These are phyloP conservation scores for Naematelia aurantialba DNA, from an alignment of 768 basidiomycete species.

Conservation along the genomic window DNA sequence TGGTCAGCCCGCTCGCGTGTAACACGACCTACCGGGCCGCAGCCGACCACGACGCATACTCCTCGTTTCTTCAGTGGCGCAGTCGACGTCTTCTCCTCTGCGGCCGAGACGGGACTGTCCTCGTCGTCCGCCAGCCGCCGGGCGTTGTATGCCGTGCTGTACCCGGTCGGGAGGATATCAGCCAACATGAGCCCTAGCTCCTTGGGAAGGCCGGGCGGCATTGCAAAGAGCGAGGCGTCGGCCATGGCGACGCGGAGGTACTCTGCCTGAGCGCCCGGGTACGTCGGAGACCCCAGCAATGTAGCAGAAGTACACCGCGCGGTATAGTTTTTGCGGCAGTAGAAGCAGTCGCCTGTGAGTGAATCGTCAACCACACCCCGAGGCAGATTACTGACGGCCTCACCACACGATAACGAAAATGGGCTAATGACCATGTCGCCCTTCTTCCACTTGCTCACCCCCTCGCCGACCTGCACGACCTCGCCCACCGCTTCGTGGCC, in stretches of 20 bases:
- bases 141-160: slow-evolving; percentile 42
- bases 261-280: slow-evolving; percentile 46
- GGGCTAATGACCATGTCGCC: slow-evolving; percentile 50
- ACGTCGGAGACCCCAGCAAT: slow-evolving; percentile 32
- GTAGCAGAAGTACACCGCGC: slow-evolving; percentile 33
- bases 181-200: slow-evolving; percentile 39
- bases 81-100: slow-evolving; percentile 7
- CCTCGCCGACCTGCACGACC: slow-evolving; percentile 33
- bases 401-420: slow-evolving; percentile 43
- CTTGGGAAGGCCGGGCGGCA: slow-evolving; percentile 31
- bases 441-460: slow-evolving; percentile 43
- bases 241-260: slow-evolving; percentile 42
- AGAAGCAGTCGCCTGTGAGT: slow-evolving; percentile 38
- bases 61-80: slow-evolving; percentile 12
- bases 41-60: slow-evolving; percentile 49
- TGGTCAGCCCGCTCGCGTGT: not conserved
- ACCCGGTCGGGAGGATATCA: slow-evolving; percentile 50
- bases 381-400: slow-evolving; percentile 5
- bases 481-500: slow-evolving; percentile 42
- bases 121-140: slow-evolving; percentile 35
- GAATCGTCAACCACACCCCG: not conserved
- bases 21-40: slow-evolving; percentile 36
- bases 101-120: slow-evolving; percentile 5
- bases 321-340: slow-evolving; percentile 37
- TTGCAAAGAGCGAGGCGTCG: slow-evolving; percentile 33